Evolutionary conservation across 2,329 filamentous ascomycete genomes (phyloP).

Genomic region (Curvularia sp.): DNA sequence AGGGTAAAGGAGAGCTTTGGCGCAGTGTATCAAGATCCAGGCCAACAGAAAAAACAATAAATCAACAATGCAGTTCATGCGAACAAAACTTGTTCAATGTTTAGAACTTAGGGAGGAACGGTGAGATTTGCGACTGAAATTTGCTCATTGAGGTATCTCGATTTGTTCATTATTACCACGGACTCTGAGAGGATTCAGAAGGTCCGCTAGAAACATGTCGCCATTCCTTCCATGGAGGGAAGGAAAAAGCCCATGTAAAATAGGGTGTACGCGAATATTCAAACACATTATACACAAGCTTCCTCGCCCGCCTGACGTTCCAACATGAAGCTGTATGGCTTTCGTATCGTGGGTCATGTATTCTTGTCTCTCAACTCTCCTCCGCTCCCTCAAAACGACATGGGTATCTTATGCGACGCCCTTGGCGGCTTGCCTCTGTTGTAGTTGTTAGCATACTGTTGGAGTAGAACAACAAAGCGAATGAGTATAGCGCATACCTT

Average conservation of each 20-base stretch:
- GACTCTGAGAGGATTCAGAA: conserved; percentile 34
- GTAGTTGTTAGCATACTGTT: conserved; percentile 10
- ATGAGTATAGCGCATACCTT: conserved; percentile 41
- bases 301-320: conserved; percentile 11
- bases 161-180: conserved; percentile 43
- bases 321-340: conserved; percentile 10
- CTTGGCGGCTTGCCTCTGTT: conserved; percentile 25
- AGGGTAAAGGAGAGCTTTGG: neutral
- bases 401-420: conserved; percentile 25
- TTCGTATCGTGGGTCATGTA: conserved; percentile 14
- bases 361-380: conserved; percentile 6
- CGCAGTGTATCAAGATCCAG: neutral
- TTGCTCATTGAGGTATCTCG: conserved; percentile 31
- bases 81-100: neutral
- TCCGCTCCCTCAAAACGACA: conserved; percentile 11
- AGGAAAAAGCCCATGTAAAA: conserved; percentile 13
- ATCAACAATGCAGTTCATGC: neutral
- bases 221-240: conserved; percentile 21
- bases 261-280: conserved; percentile 27
- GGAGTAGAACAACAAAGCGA: neutral
- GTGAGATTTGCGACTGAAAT: conserved; percentile 6
- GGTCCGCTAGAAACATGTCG: conserved; percentile 31
- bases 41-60: neutral
- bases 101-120: neutral
- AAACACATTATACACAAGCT: conserved; percentile 41